Evolutionary conservation across 495 filamentous ascomycete genomes (phyloP).

Genomic region (Penicillium macrosclerotiorum): DNA sequence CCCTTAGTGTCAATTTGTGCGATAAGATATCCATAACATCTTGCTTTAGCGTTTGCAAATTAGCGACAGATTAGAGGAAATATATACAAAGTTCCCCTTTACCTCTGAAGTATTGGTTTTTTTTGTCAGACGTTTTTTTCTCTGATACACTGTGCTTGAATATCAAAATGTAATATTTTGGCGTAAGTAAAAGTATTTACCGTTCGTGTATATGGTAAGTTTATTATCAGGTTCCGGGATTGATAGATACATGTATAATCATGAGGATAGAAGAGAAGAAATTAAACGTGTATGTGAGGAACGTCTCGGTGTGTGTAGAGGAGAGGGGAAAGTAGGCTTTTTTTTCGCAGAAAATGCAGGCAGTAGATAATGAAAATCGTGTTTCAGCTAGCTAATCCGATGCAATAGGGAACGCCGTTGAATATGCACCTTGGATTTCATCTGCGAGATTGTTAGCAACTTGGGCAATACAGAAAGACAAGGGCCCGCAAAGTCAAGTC

Average conservation of each 20-base stretch:
- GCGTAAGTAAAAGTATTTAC: not conserved
- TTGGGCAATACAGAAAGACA: not conserved
- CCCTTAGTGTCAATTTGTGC: not conserved
- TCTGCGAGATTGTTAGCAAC: conserved; percentile 26
- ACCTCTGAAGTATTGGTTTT: conserved; percentile 3
- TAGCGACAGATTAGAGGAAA: conserved; percentile 11
- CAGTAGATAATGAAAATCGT: conserved; percentile 1
- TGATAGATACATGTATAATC: conserved; percentile 4
- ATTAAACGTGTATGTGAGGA: not conserved
- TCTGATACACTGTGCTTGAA: not conserved
- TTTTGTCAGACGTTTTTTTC: not conserved
- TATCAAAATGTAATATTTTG: too few relatives aligned
- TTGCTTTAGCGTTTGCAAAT: conserved; percentile 7
- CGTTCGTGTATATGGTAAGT: not conserved
- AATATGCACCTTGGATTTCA: conserved; percentile 47
- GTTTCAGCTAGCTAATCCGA: conserved; percentile 24
- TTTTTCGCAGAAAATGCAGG: conserved; percentile 7
- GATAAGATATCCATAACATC: not conserved
- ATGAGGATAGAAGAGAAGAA: not conserved
- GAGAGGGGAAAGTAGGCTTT: not conserved
- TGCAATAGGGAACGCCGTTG: conserved; percentile 39
- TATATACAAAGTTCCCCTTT: too few relatives aligned
- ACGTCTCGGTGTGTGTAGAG: not conserved
- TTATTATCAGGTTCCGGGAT: conserved; percentile 5
- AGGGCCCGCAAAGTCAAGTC: not conserved